Evolutionary conservation across 1,284 basidiomycete species (phyloP), one percentile per base, ranked within the genome.

Genomic region (Xerocomus nothofagi): DNA sequence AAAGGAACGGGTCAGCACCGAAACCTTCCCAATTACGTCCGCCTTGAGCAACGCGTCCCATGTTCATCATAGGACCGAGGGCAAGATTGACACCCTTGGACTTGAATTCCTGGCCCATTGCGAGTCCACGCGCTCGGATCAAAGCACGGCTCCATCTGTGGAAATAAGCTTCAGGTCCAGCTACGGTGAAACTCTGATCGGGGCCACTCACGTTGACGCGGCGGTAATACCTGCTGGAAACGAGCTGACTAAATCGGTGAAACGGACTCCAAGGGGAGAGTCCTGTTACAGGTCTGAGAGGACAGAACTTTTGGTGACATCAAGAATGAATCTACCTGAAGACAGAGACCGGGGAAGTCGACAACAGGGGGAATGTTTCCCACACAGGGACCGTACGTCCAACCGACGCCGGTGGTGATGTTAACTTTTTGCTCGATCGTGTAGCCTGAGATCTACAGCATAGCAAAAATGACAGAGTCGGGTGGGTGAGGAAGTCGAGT

Each of bases 1-100:
- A 73, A 20, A 90, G 76, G 63, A 82, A 89, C 0, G 85, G 82
- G 59, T 85, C 82, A 11, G 75, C 77, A 45, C 84, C 79, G 55
- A 84, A 85, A 24, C 82, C 79, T 65, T 85, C 88, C 84, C 85
- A 92, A 62, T 79, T 86, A 27, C 89, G 77, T 2, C 90, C 89
- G 10, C 71, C 77, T 55, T 77, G 57, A 6, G 58, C 54, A 24
- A 61, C 47, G 29, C 55, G 51, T 52, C 79, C 81, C 50, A 82
- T 74, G 59, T 82, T 81, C 71, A 81, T 68, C 44, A 78, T 74
- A 3, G 86, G 82, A 8, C 87, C 84, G 3, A 82, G 69, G 33
- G 70, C 72, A 20, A 81, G 73, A 59, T 93, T 78, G 37, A 82
- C 78, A 23, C 91, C 91, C 68, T 92, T 91, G 23, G 76, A 80